These are phyloP conservation scores for Psilocybe subaeruginosa DNA, from an alignment of 768 basidiomycete species.

Conservation along the genomic window DNA sequence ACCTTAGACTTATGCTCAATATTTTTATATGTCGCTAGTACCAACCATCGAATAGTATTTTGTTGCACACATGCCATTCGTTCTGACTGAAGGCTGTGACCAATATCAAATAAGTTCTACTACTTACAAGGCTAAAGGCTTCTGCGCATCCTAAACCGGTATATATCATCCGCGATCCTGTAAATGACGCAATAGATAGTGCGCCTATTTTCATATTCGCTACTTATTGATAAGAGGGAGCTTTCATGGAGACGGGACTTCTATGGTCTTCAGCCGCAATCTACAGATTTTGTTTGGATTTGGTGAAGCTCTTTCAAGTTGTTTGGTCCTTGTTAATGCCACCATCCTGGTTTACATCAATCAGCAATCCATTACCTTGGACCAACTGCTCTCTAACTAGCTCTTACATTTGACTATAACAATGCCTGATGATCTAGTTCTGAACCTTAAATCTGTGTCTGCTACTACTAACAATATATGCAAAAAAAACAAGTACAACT, in stretches of 20 bases:
- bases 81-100: too few relatives aligned
- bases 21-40: neutral
- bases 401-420: neutral
- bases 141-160: neutral
- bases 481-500: constrained; percentile 2
- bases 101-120: neutral
- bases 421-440: neutral
- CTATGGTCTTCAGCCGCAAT: constrained; percentile 1
- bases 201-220: neutral
- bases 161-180: neutral
- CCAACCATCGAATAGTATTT: too few relatives aligned
- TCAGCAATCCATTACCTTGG: neutral
- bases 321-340: constrained; percentile 5
- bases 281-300: neutral
- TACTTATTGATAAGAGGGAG: neutral
- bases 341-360: neutral
- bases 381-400: neutral
- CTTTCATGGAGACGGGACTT: constrained; percentile 6
- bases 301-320: neutral
- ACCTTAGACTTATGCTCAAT: neutral
- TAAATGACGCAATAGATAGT: neutral
- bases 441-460: neutral
- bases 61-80: too few relatives aligned
- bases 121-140: neutral
- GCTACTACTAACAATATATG: neutral